These are phyloP conservation scores for Lagerstroemia speciosa DNA, from an alignment of 345 rosid species.

Conservation along the genomic window DNA sequence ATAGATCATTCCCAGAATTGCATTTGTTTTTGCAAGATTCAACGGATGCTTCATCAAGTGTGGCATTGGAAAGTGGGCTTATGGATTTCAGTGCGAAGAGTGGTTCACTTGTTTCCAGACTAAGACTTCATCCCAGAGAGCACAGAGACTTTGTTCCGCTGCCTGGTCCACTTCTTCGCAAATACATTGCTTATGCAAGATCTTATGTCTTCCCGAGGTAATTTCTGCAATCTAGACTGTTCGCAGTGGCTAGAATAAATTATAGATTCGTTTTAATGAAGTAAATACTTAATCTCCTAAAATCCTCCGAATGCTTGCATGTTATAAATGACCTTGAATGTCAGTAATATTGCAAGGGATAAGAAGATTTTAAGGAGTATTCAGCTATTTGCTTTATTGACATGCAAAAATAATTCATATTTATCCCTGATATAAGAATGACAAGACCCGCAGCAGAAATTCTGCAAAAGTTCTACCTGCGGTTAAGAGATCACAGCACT, in stretches of 20 bases:
- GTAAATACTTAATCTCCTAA: background rate
- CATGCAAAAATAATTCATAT: background rate
- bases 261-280: background rate
- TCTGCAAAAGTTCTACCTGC: slow-evolving; percentile 75
- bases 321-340: background rate
- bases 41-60: slow-evolving; percentile 19
- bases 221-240: slow-evolving; percentile 14
- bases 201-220: slow-evolving; percentile 78
- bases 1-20: background rate
- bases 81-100: slow-evolving; percentile 31
- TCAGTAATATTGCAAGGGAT: background rate
- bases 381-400: background rate
- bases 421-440: slow-evolving; percentile 44
- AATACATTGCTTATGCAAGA: slow-evolving; percentile 86
- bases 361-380: background rate
- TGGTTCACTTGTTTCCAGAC: slow-evolving; percentile 66
- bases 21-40: slow-evolving; percentile 7
- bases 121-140: slow-evolving; percentile 63
- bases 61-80: slow-evolving; percentile 37
- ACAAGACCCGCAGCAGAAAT: slow-evolving; percentile 82
- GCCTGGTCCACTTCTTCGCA: slow-evolving; percentile 79
- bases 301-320: background rate
- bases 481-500: slow-evolving; percentile 76
- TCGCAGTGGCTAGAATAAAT: background rate
- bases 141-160: slow-evolving; percentile 66